Base-by-base conservation (phyloP, 768 basidiomycete genomes). In the Termitomyces eurrhizus region DNA sequence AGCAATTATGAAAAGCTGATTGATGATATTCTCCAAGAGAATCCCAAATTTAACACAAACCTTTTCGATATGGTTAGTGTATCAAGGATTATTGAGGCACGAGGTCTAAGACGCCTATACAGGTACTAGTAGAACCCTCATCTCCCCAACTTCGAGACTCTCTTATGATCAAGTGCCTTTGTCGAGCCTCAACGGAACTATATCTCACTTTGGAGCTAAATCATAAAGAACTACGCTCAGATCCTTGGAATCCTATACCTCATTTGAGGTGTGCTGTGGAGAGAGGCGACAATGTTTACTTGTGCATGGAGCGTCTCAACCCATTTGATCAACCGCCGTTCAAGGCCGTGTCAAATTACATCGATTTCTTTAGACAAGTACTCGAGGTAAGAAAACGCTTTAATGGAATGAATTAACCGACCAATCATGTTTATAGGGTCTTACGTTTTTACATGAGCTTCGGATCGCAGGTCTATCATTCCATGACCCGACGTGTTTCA, bases 231-330 rank as follows among this genome's bases (percentile, higher is more conserved):
- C 66, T 73, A 7, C 77, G 83, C 13, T 65, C 70, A 50, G 83
- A 84, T 64, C 82, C 83, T 0, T 83, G 83, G 83, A 84, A 84
- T 62, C 77, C 82, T 6, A 70, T 75, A 9, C 83, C 81, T 4
- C 80, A 79, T 48, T 70, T 84, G 9, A 66, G 80, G 14, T 72
- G 74, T 59, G 75, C 75, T 1, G 75, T 82, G 0, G 75, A 80
- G 59, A 75, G 78, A 33, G 76, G 69, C n/a, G 73, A 76, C 14
- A 65, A 70, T 29, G 73, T 77, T 3, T 79, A 77, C 53, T 65
- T 83, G 7, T 80, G 77, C 64, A 69, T 83, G 66, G 78, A 79
- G 57, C 74, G 75, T 21, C 75, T 83, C 32, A 72, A 70, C 26
- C 73, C 77, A 63, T 82, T 74, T 67, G 73, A 80, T 64, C 64